Evolutionary conservation across 2,329 filamentous ascomycete genomes (phyloP), one percentile per base, ranked within the genome.

Genomic region (Xylaria sp.): DNA sequence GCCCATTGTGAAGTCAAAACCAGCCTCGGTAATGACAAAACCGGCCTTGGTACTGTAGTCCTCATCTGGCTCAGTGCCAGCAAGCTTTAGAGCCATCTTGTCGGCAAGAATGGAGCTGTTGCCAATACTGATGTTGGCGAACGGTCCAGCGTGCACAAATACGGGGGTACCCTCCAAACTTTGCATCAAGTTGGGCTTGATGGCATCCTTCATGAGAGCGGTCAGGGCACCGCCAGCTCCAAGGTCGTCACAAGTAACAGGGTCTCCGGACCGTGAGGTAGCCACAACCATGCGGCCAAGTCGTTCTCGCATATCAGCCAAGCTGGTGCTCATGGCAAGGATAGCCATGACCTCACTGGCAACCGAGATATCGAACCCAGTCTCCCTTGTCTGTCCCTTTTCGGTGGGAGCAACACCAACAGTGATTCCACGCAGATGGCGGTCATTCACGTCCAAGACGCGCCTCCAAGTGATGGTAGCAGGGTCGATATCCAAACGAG

Each of bases 1-100:
- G 68, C 95, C 95, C 95, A 99, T 99, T 72, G 95, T 98, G 81
- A 99, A 99, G 79, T 99, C 95, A 78, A 99, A 99, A 9, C 95
- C 95, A 56, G 95, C 94, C 78, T 99, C 95, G 1, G 95, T 99
- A 38, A 99, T 89, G 21, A 97, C 94, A 72, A 95, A 98, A 9
- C 95, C 95, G 31, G 91, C 87, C 83, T 95, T 94, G 70, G 89
- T 82, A 53, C 87, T 83, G 73, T 94, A 87, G 71, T 96, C 87
- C 81, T 98, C 95, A 68, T 96, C 94, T 5, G 89, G 85, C 79
- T 99, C 95, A 1, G 94, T 97, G 73, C 95, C 95, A 4, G 93
- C 91, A 67, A 99, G 89, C 84, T 99, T 99, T 68, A 99, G 83
- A 0, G 95, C 95, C 76, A 99, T 87, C 80, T 94, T 96, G 77